Evolutionary conservation across 306 rosid genomes (phyloP), one percentile per base, ranked within the genome.

Genomic region (Cicer bijugum): DNA sequence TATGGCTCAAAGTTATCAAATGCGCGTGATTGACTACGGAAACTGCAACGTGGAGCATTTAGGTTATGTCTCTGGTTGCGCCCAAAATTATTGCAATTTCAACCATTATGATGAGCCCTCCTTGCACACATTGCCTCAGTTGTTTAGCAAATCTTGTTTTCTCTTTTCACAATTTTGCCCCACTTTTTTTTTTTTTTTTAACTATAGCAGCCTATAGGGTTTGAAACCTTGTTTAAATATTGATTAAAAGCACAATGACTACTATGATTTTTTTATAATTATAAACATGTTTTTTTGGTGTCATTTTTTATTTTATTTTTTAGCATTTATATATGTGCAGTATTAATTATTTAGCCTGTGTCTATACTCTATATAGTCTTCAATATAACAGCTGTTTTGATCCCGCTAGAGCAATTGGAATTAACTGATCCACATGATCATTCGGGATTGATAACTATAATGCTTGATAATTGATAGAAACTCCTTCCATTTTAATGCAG

Each of bases 381-480:
- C 56, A 14, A n/a, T 48, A 48, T n/a, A 48, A n/a, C 55, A 48
- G 17, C 55, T n/a, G 8, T 12, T 48, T 8, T n/a, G 35, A 28
- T 28, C 35, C 48, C 8, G 47, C 48, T 44, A 44, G 9, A 44
- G 48, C 48, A 28, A 28, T 4, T 28, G 35, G 35, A 28, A 28
- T 28, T 28, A 28, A 50, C 19, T n/a, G 16, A 15, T n/a, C 17
- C 15, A 48, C 9, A n/a, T 16, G 6, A 2, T 48, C 55, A 48
- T n/a, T 16, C 7, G 8, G 55, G 10, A 23, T 11, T 58, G 37
- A 20, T 37, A n/a, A 39, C 48, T 42, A 15, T 42, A 16, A 64
- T 63, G 69, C 40, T 63, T 63, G 44, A 63, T 39, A 39, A 14
- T 4, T 64, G 35, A 64, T 40, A 40, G 69, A 16, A 40, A 64